Evolutionary conservation across 352 stramenopile species (phyloP), one percentile per base, ranked within the genome.

Genomic region (Phytophthora sansomeana): DNA sequence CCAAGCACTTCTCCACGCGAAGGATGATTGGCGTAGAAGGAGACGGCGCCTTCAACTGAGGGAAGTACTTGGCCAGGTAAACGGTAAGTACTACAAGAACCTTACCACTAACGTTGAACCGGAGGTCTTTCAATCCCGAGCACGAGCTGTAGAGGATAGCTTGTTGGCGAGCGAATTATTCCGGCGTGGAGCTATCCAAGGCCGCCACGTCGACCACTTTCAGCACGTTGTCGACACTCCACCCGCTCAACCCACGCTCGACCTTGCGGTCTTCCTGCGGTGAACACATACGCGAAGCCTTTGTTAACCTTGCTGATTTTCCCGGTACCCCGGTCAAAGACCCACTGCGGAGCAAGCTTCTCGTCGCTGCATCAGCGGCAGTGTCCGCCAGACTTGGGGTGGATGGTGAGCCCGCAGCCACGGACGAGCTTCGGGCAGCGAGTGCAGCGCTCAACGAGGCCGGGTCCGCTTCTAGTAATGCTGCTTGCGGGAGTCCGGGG

Each of bases 301-400:
- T 83, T 78, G 44, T 71, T 80, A 0, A 53, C 73, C 0, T 50
- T 61, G 3, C 19, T 68, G 58, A 78, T 63, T 38, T 79, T 72
- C 69, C 69, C 75, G 0, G 61, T 7, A 61, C 66, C 30, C 8
- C 30, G 30, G 30, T 36, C 30, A 11, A 41, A 41, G 35, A 41
- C 16, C 53, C 67, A 80, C 13, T 74, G 67, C 5, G 61, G 29
- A 16, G 56, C 50, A 0, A 72, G 42, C 0, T 48, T 43, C 2
- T 63, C 29, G n/a, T 63, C 55, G n/a, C n/a, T n/a, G n/a, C 33
- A 16, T 16, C 33, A 39, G 33, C 33, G 33, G 6, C 9, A 39
- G 9, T 6, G 9, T 41, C 35, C n/a, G n/a, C 3, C 9, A 17
- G 35, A 41, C 35, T n/a, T n/a, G 35, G 8, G 4, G 7, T 11